Evolutionary conservation across 148 eudicot genomes (phyloP), one percentile per base, ranked within the genome.

Genomic region (Silene latifolia): DNA sequence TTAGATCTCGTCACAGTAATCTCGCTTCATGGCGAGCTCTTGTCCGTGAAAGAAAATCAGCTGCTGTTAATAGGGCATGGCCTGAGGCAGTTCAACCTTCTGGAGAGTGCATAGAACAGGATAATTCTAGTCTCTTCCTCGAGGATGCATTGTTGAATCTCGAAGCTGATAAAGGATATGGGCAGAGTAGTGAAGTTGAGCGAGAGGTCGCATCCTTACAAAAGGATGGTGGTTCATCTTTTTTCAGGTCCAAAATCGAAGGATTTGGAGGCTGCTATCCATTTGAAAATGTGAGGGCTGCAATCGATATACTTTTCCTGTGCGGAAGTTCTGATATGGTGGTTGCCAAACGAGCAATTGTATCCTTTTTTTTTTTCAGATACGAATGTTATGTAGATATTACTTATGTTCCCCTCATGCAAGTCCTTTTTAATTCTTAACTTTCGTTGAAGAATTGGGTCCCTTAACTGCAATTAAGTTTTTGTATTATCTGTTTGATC

Each of bases 121-220:
- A 78, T 77, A 72, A 39, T 63, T 74, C 89, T 24, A 88, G 90
- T 58, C 94, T 95, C 48, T 95, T 95, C 81, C 82, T 95, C 80
- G 98, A 95, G 83, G 98, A 95, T 79, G 99, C 99, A 69, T 85
- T 95, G 59, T 78, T 84, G 79, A 95, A 92, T 85, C 88, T 95
- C 77, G 97, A 92, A 59, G 76, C 60, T 72, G 94, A 90, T 78
- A 85, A 83, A 71, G 93, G 77, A 72, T 73, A 76, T 81, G 72
- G 77, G 46, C 83, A 74, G 68, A 74, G 80, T 29, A 76, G 82
- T 77, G 79, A 67, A 19, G 79, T 81, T 69, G 94, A 92, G 82
- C 54, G 80, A 48, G 90, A 86, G 63, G 85, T 90, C 79, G 71
- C 91, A 70, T 87, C 85, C 25, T 83, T 95, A 80, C 93, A 88